A percentile compares a stretch with the other conserved stretches of the same genome.
phyloP scores from a whole-genome alignment of 2,329 filamentous ascomycete species.

The Aspergillus transmontanensis region DNA sequence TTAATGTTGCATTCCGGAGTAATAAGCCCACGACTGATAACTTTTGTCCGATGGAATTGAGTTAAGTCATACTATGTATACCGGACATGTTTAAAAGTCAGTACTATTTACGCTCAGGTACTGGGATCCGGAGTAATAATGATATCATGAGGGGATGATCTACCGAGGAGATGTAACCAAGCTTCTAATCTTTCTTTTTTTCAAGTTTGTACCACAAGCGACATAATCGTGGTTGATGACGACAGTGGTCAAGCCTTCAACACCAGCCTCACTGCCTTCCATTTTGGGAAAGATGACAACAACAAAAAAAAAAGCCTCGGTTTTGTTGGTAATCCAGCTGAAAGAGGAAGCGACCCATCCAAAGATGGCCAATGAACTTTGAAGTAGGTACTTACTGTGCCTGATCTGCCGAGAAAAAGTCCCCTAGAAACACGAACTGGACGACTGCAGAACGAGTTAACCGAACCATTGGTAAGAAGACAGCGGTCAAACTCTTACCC shows the following conservation, averaged over 20 bases:
- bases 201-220: background rate
- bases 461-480: background rate
- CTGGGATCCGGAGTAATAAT: background rate
- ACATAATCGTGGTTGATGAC: background rate
- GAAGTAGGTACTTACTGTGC: too few species aligned
- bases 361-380: too few species aligned
- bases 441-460: background rate
- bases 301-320: too few species aligned
- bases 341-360: too few species aligned
- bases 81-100: background rate
- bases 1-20: background rate
- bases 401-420: background rate
- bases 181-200: background rate
- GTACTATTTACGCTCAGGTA: background rate
- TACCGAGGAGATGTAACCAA: background rate
- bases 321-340: too few species aligned
- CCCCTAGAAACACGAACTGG: background rate
- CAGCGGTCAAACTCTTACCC: background rate
- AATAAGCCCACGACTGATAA: background rate
- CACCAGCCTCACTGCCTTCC: background rate
- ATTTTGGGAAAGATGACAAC: background rate
- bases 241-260: background rate
- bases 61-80: background rate
- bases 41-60: background rate
- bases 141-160: background rate